phyloP scores from a whole-genome alignment of 257 asterid species.

The Hygrophila difformis region DNA sequence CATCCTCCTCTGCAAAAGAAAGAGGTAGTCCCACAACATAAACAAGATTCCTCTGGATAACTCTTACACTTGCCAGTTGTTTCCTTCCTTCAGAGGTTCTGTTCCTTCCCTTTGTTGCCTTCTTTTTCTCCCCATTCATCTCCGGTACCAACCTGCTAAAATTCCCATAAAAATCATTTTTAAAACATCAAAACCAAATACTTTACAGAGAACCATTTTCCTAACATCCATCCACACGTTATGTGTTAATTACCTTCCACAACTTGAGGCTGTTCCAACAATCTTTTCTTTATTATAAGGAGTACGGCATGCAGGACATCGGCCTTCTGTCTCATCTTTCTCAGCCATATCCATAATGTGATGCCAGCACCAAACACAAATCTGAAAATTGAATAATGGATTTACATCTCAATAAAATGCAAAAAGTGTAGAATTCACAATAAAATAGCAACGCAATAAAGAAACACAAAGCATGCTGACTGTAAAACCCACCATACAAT shows the following conservation, averaged over 20 bases:
- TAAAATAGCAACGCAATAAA: background rate
- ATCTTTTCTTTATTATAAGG: constrained; percentile 96
- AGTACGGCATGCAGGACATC: constrained; percentile 96
- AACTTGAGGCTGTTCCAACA: constrained; percentile 66
- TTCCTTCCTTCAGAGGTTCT: constrained; percentile 76
- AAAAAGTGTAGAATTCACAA: background rate
- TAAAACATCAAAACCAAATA: constrained; percentile 11
- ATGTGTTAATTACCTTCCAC: constrained; percentile 49
- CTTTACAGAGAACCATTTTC: background rate
- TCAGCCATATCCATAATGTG: constrained; percentile 98
- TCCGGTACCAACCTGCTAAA: constrained; percentile 64
- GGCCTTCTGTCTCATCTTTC: constrained; percentile 88
- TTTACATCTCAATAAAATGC: constrained; percentile 10
- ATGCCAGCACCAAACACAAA: constrained; percentile 99
- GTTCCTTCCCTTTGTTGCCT: constrained; percentile 66
- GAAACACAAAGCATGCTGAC: no score
- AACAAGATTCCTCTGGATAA: constrained; percentile 86
- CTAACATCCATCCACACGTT: background rate
- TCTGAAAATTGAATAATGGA: constrained; percentile 29
- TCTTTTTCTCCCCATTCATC: constrained; percentile 67
- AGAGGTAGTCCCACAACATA: constrained; percentile 95
- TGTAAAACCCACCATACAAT: no score
- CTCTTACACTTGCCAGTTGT: constrained; percentile 87
- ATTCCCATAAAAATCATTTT: constrained; percentile 6
- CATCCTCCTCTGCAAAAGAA: constrained; percentile 86